These are phyloP conservation scores for Claviceps pazoutovae DNA, from an alignment of 2,329 filamentous ascomycete species.

Conservation along the genomic window DNA sequence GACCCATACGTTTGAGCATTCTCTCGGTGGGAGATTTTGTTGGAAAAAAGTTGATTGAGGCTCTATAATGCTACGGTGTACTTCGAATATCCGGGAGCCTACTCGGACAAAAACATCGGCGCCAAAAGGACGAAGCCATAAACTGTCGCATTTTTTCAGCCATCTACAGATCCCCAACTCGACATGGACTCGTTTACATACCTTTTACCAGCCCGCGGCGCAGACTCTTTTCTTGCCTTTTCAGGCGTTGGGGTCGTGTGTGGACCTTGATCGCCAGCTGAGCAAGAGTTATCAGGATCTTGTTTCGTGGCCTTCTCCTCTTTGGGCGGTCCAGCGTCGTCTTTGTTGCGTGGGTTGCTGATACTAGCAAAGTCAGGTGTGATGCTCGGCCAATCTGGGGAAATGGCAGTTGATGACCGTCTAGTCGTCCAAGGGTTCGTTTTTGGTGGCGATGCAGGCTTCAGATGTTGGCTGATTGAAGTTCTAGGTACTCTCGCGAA, in stretches of 20 bases:
- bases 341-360: not conserved
- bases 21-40: conserved; percentile 18
- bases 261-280: not conserved
- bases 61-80: conserved; percentile 22
- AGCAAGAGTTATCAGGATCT: not conserved
- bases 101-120: conserved; percentile 19
- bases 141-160: conserved; percentile 8
- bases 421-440: conserved; percentile 17
- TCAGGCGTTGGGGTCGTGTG: conserved; percentile 6
- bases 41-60: conserved; percentile 21
- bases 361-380: conserved; percentile 1
- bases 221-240: conserved; percentile 14
- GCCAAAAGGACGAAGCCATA: conserved; percentile 19
- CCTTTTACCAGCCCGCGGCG: conserved; percentile 15
- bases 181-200: conserved; percentile 2
- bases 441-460: conserved; percentile 20
- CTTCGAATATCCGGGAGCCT: conserved; percentile 11
- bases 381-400: conserved; percentile 1
- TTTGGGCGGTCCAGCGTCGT: not conserved
- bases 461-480: conserved; percentile 8
- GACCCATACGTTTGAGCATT: conserved; percentile 8
- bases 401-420: not conserved
- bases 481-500: not conserved
- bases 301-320: not conserved
- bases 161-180: not conserved